These are phyloP conservation scores for Penicillium sp. DNA, from an alignment of 2,329 filamentous ascomycete species.

Conservation along the genomic window DNA sequence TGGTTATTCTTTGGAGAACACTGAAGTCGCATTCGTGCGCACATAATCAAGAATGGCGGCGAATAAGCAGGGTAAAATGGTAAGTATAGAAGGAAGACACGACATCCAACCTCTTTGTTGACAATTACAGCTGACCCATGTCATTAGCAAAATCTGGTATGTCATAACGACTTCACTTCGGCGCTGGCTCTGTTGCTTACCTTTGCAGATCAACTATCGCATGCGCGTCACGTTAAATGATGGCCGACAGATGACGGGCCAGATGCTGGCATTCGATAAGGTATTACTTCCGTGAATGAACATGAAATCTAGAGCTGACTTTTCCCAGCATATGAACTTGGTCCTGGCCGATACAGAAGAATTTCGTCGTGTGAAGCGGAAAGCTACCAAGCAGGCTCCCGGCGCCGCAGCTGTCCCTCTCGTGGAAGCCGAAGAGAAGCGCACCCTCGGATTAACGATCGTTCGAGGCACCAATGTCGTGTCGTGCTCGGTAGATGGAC, in stretches of 20 bases:
- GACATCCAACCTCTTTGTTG: conserved; percentile 39
- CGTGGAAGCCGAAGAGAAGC: conserved; percentile 91
- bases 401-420: conserved; percentile 59
- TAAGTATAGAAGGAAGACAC: conserved; percentile 52
- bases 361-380: conserved; percentile 86
- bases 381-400: conserved; percentile 64
- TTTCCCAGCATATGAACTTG: conserved; percentile 88
- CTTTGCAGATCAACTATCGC: conserved; percentile 87
- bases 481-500: conserved; percentile 90
- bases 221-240: conserved; percentile 97
- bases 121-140: conserved; percentile 56
- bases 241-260: conserved; percentile 91
- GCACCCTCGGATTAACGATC: conserved; percentile 91
- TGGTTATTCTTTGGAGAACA: conserved; percentile 21
- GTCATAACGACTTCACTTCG: conserved; percentile 24
- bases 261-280: conserved; percentile 99
- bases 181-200: background rate
- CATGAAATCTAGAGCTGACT: conserved; percentile 1
- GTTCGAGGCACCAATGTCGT: conserved; percentile 93
- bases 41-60: conserved; percentile 46
- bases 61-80: conserved; percentile 99
- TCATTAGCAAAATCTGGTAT: conserved; percentile 62
- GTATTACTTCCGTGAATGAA: conserved; percentile 44
- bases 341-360: conserved; percentile 98
- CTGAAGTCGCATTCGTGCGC: conserved; percentile 47